Conservation (phyloP, 31 red algal genomes). For the Odonthalia washingtoniensis region DNA sequence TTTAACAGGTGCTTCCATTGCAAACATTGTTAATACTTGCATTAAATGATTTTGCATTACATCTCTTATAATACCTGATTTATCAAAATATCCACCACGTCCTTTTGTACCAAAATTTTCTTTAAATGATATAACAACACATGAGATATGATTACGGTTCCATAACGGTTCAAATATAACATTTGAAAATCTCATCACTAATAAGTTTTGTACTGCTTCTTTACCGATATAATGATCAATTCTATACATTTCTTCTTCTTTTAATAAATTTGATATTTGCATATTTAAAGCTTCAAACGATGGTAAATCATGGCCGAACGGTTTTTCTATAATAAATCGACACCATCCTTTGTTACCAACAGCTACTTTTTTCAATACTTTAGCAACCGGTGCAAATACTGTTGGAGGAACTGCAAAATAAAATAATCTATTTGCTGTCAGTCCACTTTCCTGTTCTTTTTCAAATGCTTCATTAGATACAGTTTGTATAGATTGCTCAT, state of each 20-base stretch:
- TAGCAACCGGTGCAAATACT: conserved; percentile 67
- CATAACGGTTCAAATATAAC: conserved; percentile 92
- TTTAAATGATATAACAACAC: conserved; percentile 92
- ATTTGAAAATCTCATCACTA: conserved; percentile 90
- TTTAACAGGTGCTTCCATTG: conserved; percentile 91
- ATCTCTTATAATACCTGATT: conserved; percentile 94
- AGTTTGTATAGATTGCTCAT: conserved; percentile 45
- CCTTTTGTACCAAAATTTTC: conserved; percentile 98
- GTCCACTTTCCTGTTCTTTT: conserved; percentile 41
- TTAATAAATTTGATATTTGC: conserved; percentile 65
- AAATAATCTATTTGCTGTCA: conserved; percentile 80
- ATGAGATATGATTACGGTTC: conserved; percentile 87
- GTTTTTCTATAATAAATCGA: conserved; percentile 96
- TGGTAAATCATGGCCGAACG: conserved; percentile 85
- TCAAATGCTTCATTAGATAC: conserved; percentile 51
- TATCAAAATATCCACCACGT: conserved; percentile 97
- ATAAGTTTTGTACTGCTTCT: conserved; percentile 86
- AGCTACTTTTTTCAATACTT: conserved; percentile 59
- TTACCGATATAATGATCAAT: conserved; percentile 99
- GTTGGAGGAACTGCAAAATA: conserved; percentile 97
- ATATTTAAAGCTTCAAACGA: conserved; percentile 87
- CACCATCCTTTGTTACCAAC: conserved; percentile 78
- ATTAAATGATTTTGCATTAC: conserved; percentile 98
- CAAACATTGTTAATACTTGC: conserved; percentile 87
- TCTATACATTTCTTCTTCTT: conserved; percentile 87